These are phyloP conservation scores for Syzygium grande DNA, from an alignment of 345 rosid genomes.

Conservation along the genomic window DNA sequence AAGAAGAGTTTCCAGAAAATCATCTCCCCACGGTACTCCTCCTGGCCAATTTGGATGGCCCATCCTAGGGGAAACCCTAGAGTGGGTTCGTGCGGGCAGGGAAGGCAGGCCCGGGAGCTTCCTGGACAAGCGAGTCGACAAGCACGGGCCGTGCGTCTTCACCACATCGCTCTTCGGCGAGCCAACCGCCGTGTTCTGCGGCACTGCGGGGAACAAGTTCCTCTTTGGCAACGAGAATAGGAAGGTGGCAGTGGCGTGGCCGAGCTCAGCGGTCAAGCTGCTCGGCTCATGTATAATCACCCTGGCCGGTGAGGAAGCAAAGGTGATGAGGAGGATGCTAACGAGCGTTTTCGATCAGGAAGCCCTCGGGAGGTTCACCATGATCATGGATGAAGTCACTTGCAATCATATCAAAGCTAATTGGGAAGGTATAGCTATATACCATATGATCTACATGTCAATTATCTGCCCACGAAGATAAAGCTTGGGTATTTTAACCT, in stretches of 20 bases:
- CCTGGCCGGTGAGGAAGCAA: not conserved
- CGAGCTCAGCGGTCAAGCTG: not conserved
- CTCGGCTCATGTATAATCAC: not conserved
- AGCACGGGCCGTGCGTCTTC: not conserved
- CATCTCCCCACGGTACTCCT: not conserved
- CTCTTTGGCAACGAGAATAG: not conserved
- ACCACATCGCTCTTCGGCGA: not conserved
- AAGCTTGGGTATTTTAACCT: no score
- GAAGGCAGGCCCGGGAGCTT: not conserved
- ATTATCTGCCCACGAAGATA: not conserved
- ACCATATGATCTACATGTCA: not conserved
- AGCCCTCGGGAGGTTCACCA: not conserved
- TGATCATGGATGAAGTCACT: conserved; percentile 3
- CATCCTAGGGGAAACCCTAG: not conserved
- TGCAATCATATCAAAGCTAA: conserved; percentile 1
- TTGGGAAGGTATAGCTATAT: conserved; percentile 8
- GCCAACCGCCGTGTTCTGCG: not conserved
- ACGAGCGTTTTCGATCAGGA: not conserved
- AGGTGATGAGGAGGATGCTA: not conserved
- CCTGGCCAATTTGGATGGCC: conserved; percentile 1
- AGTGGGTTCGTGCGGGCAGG: not conserved
- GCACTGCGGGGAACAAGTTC: not conserved
- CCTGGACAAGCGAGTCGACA: not conserved
- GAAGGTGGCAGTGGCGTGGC: not conserved
- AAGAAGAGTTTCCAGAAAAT: not conserved